Conservation (phyloP, 2,329 filamentous ascomycete species). For the Zelopaecilomyces penicillatus region DNA sequence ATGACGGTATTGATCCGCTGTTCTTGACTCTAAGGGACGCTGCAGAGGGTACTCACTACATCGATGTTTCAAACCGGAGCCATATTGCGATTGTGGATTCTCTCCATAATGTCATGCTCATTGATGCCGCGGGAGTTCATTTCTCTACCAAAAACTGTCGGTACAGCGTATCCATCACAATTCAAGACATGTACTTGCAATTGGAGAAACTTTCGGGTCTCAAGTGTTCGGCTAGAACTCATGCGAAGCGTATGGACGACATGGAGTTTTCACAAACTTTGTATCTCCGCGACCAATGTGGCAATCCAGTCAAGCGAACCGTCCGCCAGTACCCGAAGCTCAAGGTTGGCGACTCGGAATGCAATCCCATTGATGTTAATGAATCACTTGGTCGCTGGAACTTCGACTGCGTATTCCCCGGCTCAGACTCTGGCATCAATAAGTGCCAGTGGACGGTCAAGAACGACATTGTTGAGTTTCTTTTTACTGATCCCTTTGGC, state of each 20-base stretch:
- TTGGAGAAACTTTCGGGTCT: slow-evolving; percentile 22
- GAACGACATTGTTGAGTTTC: slow-evolving; percentile 23
- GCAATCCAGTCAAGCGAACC: slow-evolving; percentile 16
- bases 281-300: slow-evolving; percentile 28
- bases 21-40: slow-evolving; percentile 25
- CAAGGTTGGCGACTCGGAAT: slow-evolving; percentile 23
- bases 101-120: slow-evolving; percentile 22
- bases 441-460: slow-evolving; percentile 25
- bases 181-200: slow-evolving; percentile 26
- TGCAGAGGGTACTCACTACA: slow-evolving; percentile 16
- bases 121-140: slow-evolving; percentile 25
- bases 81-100: slow-evolving; percentile 24
- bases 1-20: slow-evolving; percentile 22
- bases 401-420: slow-evolving; percentile 29
- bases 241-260: slow-evolving; percentile 16
- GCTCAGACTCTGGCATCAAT: slow-evolving; percentile 18
- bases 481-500: slow-evolving; percentile 26
- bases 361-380: slow-evolving; percentile 19
- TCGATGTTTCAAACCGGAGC: slow-evolving; percentile 27
- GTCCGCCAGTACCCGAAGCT: slow-evolving; percentile 23
- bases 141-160: slow-evolving; percentile 26
- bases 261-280: slow-evolving; percentile 24
- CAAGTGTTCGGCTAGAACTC: slow-evolving; percentile 19
- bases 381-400: slow-evolving; percentile 22
- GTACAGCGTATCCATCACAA: slow-evolving; percentile 23